These are phyloP conservation scores for Dendrocalamus sinicus DNA, from an alignment of 176 grass and related monocot species.

Conservation along the genomic window DNA sequence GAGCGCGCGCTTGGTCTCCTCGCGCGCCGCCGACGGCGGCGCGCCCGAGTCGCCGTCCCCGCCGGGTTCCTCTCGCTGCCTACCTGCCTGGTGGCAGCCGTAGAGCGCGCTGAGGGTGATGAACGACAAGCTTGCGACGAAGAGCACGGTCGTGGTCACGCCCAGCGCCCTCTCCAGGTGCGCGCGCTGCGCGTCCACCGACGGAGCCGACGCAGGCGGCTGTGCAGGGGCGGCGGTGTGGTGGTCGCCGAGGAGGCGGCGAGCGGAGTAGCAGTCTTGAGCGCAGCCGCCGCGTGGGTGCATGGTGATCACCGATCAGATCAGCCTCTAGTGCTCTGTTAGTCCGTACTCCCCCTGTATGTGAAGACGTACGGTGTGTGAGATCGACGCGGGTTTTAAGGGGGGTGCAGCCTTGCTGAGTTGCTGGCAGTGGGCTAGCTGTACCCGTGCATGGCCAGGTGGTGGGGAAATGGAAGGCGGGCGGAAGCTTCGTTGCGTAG, in stretches of 20 bases:
- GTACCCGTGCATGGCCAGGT: not conserved
- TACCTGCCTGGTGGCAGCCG: not conserved
- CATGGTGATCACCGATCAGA: constrained; percentile 2
- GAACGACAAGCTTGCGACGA: constrained; percentile 34
- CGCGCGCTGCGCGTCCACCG: constrained; percentile 25
- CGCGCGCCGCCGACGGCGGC: not conserved
- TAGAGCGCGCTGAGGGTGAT: constrained; percentile 33
- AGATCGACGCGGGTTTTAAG: not conserved
- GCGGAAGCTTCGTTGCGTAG: not conserved
- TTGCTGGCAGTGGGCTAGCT: too few species aligned
- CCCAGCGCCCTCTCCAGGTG: constrained; percentile 25
- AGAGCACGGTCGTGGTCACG: constrained; percentile 20
- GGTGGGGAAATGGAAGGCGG: not conserved
- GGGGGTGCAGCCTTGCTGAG: not conserved
- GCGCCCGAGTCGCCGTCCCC: not conserved
- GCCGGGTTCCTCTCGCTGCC: not conserved
- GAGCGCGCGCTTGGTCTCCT: constrained; percentile 47
- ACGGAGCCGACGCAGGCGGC: not conserved
- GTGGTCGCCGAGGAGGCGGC: not conserved
- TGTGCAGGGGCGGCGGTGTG: not conserved
- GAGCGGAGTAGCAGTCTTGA: not conserved
- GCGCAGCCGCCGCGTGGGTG: not conserved
- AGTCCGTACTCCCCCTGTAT: too few species aligned
- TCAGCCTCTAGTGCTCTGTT: not conserved
- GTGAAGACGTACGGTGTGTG: not conserved